Conservation (phyloP, 2,329 filamentous ascomycete genomes). For the Aspergillus melleus region DNA sequence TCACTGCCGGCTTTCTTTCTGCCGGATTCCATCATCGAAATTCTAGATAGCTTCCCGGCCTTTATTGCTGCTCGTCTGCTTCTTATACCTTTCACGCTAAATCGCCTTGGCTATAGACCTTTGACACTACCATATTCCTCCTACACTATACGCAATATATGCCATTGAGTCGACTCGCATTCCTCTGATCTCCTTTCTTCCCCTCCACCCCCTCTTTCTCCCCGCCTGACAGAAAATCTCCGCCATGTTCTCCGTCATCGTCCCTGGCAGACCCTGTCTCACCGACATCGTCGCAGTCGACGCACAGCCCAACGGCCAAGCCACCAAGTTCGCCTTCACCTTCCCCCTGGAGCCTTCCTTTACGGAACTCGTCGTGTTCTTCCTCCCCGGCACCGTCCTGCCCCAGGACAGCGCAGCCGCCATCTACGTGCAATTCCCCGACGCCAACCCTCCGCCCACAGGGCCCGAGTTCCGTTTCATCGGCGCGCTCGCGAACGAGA, state of each 20-base stretch:
- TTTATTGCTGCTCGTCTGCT: background rate
- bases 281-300: slow-evolving; percentile 54
- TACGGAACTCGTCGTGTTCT: slow-evolving; percentile 81
- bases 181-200: background rate
- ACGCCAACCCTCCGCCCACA: no score
- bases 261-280: slow-evolving; percentile 61
- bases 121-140: background rate
- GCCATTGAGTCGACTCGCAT: background rate
- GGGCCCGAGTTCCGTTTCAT: slow-evolving; percentile 74
- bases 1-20: slow-evolving; percentile 26
- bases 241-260: slow-evolving; percentile 61
- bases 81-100: background rate
- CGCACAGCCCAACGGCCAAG: slow-evolving; percentile 54
- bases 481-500: slow-evolving; percentile 84
- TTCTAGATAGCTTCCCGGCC: slow-evolving; percentile 3
- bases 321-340: slow-evolving; percentile 65
- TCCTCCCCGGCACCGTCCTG: slow-evolving; percentile 74
- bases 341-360: slow-evolving; percentile 64
- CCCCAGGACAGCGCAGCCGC: slow-evolving; percentile 78
- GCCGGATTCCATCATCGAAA: slow-evolving; percentile 26
- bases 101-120: no score
- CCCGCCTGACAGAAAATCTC: background rate
- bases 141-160: background rate
- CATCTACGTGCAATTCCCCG: slow-evolving; percentile 80
- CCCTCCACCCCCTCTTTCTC: background rate